These are phyloP conservation scores for Tetracladium maxilliforme DNA, from an alignment of 2,329 filamentous ascomycete species.

Conservation along the genomic window DNA sequence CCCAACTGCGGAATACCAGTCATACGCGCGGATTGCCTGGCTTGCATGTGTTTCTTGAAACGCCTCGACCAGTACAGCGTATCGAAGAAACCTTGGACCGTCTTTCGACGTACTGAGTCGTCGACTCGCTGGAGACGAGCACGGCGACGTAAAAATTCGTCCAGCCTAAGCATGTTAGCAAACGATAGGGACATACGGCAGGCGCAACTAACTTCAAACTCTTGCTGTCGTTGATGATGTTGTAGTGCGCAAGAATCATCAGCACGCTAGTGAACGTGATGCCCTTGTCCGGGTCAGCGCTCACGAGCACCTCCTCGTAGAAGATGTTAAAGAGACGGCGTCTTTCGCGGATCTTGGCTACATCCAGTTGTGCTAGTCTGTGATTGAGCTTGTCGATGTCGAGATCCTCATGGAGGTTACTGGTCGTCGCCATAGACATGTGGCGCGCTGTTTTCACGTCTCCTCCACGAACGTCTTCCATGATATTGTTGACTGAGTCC, in stretches of 20 bases:
- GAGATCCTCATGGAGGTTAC: constrained; percentile 39
- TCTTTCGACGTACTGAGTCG: constrained; percentile 79
- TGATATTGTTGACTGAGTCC: constrained; percentile 71
- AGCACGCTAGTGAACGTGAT: constrained; percentile 86
- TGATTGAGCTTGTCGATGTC: constrained; percentile 64
- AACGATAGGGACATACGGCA: constrained; percentile 2
- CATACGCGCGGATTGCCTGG: constrained; percentile 63
- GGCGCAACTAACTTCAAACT: constrained; percentile 52
- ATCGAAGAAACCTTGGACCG: constrained; percentile 91
- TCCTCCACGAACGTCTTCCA: constrained; percentile 61
- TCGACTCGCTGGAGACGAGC: constrained; percentile 87
- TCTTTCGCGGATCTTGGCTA: constrained; percentile 57
- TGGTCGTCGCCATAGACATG: constrained; percentile 35
- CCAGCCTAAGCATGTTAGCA: constrained; percentile 43
- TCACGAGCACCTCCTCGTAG: constrained; percentile 91
- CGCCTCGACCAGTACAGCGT: constrained; percentile 73
- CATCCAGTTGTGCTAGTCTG: constrained; percentile 59
- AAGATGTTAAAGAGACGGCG: constrained; percentile 82
- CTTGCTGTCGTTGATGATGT: constrained; percentile 96
- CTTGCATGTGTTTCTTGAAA: constrained; percentile 63
- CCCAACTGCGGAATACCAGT: constrained; percentile 63
- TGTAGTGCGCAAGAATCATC: constrained; percentile 96
- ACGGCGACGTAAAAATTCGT: constrained; percentile 85
- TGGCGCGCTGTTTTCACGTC: constrained; percentile 37
- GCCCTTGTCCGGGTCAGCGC: constrained; percentile 75